Percentiles rank a stretch among this genome's conserved stretches.
phyloP scores from a whole-genome alignment of 441 rosid genomes.

The Populus hybrid region DNA sequence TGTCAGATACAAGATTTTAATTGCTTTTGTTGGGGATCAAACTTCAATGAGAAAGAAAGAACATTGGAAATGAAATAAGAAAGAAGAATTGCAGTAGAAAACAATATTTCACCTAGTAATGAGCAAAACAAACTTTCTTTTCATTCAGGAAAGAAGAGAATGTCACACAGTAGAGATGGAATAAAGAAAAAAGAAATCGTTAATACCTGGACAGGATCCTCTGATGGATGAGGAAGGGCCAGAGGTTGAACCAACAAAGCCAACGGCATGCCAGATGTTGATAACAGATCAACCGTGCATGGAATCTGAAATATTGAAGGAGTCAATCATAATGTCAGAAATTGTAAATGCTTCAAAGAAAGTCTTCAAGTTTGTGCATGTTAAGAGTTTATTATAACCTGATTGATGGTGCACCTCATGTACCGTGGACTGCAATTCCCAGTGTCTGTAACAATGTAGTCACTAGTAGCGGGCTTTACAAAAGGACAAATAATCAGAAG shows the following conservation, averaged over 20 bases:
- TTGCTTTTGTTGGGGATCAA: background rate
- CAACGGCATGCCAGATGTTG: slow-evolving; percentile 77
- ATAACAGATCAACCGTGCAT: slow-evolving; percentile 73
- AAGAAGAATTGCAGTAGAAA: background rate
- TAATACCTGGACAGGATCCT: slow-evolving; percentile 75
- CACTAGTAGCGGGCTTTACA: too few relatives aligned
- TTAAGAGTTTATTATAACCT: slow-evolving; percentile 39
- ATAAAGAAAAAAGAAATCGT: background rate
- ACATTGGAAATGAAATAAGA: too few relatives aligned
- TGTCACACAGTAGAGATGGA: background rate
- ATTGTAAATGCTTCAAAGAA: background rate
- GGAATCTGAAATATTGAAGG: slow-evolving; percentile 55
- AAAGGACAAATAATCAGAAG: too few relatives aligned
- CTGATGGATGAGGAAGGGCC: slow-evolving; percentile 82
- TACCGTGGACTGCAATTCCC: too few relatives aligned
- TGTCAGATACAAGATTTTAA: background rate
- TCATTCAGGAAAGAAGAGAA: background rate
- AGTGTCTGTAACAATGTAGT: too few relatives aligned
- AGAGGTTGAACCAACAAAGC: slow-evolving; percentile 73
- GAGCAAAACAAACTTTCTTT: background rate
- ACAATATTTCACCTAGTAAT: background rate
- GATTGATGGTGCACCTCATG: slow-evolving; percentile 85
- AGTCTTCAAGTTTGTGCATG: background rate
- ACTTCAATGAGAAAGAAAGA: background rate
- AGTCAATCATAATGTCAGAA: slow-evolving; percentile 4